These are phyloP conservation scores for Camellia sinensis DNA, from an alignment of 148 eudicot genomes.

Conservation along the genomic window DNA sequence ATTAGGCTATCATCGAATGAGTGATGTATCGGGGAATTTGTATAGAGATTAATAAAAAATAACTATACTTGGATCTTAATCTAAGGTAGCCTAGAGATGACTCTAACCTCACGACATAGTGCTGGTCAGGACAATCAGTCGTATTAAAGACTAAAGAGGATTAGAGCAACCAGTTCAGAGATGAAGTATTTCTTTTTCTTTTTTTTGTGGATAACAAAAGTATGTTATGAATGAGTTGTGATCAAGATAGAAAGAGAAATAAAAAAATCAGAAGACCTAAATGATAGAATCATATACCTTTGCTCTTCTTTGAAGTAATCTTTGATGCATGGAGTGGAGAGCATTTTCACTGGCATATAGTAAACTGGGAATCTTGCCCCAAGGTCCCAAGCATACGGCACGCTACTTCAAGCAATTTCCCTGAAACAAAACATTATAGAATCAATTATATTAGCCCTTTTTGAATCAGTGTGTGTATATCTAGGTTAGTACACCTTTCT, in stretches of 20 bases:
- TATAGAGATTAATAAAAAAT: too few relatives aligned
- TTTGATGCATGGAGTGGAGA: background rate
- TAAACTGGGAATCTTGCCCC: constrained; percentile 25
- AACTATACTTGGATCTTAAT: background rate
- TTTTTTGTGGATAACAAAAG: background rate
- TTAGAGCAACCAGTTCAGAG: background rate
- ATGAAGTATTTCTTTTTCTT: background rate
- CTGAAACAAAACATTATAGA: constrained; percentile 11
- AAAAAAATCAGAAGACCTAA: background rate
- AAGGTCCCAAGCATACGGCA: constrained; percentile 24
- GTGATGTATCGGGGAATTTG: too few relatives aligned
- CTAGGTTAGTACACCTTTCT: background rate
- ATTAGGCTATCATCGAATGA: background rate
- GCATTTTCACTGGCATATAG: constrained; percentile 23
- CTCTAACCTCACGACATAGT: background rate
- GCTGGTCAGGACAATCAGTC: background rate
- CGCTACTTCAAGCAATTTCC: constrained; percentile 33
- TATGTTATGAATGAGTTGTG: background rate
- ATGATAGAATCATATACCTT: constrained; percentile 1
- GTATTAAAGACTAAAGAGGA: background rate
- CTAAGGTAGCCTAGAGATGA: background rate
- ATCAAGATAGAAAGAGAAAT: background rate
- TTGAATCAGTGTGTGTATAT: background rate
- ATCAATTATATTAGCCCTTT: background rate
- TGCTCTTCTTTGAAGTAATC: background rate